Evolutionary conservation across 129 eudicot species (phyloP), one percentile per base, ranked within the genome.

Genomic region (Chrysanthemum makinoi): DNA sequence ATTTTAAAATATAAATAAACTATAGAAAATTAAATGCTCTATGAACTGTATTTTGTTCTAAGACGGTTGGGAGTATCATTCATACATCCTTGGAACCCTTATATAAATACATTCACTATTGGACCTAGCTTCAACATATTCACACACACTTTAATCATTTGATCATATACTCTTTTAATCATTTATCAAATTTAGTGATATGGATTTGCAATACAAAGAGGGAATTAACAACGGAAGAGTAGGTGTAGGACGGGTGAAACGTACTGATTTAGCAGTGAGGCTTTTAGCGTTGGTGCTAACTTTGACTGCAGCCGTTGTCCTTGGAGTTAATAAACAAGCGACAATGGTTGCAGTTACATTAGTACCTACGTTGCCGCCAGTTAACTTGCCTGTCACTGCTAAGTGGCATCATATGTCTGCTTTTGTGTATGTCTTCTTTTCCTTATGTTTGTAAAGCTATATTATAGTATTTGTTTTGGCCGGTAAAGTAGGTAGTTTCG

Each of bases 401-500:
- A 86, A 89, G 51, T 86, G 83, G 83, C 83, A 58, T 61, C 75
- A 89, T 79, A 19, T 89, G 83, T 84, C 96, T 54, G 93, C 96
- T 59, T 86, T 89, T 56, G 86, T 83, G 96, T 89, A 77, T 76
- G 93, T 61, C 11, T 74, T 48, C 52, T 19, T 68, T 50, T 49
- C 50, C 26, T 53, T 35, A 46, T 7, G 10, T 17, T 33, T 3
- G 5, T 57, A n/a, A 16, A n/a, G n/a, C 20, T 20, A 1, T 53
- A 70, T 13, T 57, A 10, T 6, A 8, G 35, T 30, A 30, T 30
- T 39, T 19, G 15, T 1, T 22, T 71, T 6, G 0, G 66, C 54
- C 2, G 46, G 19, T 35, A 10, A 56, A 35, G 3, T 55, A 35
- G 43, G 43, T 5, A 35, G 7, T 33, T 33, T 28, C 2, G 33